Evolutionary conservation across 768 basidiomycete genomes (phyloP).

Genomic region (Pleurotus cornucopiae): DNA sequence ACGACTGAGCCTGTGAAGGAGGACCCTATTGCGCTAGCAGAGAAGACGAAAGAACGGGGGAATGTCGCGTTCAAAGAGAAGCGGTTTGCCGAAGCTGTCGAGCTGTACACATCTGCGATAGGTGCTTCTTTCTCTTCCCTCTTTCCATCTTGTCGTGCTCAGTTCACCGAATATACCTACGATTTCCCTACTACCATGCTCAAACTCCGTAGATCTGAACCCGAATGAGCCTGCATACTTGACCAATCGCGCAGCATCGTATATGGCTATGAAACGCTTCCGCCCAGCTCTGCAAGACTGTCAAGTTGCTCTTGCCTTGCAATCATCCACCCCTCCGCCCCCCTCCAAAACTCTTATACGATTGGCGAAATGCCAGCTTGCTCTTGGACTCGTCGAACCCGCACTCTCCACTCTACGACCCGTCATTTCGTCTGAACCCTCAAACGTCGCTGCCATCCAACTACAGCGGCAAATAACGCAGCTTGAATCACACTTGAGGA

Average conservation of each 20-base stretch:
- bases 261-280: slow-evolving; percentile 80
- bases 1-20: slow-evolving; percentile 12
- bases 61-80: slow-evolving; percentile 71
- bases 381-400: slow-evolving; percentile 64
- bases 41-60: slow-evolving; percentile 69
- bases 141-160: slow-evolving; percentile 5
- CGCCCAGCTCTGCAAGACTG: slow-evolving; percentile 73
- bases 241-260: slow-evolving; percentile 84
- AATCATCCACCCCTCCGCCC: slow-evolving; percentile 42
- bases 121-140: slow-evolving; percentile 30
- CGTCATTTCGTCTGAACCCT: slow-evolving; percentile 57
- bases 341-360: slow-evolving; percentile 78
- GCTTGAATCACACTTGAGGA: slow-evolving; percentile 63
- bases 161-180: slow-evolving; percentile 1
- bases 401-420: slow-evolving; percentile 65
- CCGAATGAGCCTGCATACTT: slow-evolving; percentile 69
- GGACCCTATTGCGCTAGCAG: slow-evolving; percentile 45
- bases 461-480: slow-evolving; percentile 57
- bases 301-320: slow-evolving; percentile 65
- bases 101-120: slow-evolving; percentile 73
- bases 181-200: neutral
- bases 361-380: slow-evolving; percentile 80
- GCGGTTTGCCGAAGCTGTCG: slow-evolving; percentile 64
- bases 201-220: slow-evolving; percentile 44
- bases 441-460: slow-evolving; percentile 54